Conservation (phyloP, 2,329 filamentous ascomycete species). For the Trichoderma oligosporum region DNA sequence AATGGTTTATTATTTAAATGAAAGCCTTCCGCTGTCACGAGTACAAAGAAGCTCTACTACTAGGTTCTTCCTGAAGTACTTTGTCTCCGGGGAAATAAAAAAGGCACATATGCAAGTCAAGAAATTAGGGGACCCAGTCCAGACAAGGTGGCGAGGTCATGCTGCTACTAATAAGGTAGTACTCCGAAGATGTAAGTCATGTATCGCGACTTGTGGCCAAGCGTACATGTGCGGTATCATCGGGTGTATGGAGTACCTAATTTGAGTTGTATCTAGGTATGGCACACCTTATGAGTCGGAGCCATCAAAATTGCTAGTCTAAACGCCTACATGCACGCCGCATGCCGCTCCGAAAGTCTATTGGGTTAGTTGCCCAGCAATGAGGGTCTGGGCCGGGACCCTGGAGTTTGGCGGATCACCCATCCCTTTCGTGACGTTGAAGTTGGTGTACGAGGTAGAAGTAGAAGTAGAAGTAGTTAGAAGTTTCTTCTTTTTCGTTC, state of each 20-base stretch:
- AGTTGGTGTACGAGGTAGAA: not conserved
- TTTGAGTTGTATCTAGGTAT: too few species aligned
- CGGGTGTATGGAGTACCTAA: too few species aligned
- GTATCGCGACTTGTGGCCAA: not conserved
- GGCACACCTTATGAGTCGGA: too few species aligned
- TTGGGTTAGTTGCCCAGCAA: not conserved
- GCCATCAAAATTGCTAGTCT: too few species aligned
- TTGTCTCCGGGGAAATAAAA: not conserved
- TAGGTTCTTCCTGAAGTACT: too few species aligned
- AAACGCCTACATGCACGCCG: not conserved
- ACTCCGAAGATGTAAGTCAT: not conserved
- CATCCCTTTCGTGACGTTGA: not conserved
- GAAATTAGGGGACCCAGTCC: not conserved
- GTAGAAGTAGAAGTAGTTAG: too few species aligned
- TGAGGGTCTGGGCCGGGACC: not conserved
- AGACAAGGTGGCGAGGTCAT: conserved; percentile 7
- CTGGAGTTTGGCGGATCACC: not conserved
- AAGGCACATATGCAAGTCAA: not conserved
- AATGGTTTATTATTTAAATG: not conserved
- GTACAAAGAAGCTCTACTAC: not conserved
- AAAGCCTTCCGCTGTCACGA: too few species aligned
- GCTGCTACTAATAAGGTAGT: not conserved
- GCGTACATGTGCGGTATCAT: too few species aligned
- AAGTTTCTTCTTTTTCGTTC: too few species aligned
- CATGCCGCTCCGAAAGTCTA: not conserved